Evolutionary conservation across 129 eudicot species (phyloP).

Genomic region (Chrysanthemum makinoi): DNA sequence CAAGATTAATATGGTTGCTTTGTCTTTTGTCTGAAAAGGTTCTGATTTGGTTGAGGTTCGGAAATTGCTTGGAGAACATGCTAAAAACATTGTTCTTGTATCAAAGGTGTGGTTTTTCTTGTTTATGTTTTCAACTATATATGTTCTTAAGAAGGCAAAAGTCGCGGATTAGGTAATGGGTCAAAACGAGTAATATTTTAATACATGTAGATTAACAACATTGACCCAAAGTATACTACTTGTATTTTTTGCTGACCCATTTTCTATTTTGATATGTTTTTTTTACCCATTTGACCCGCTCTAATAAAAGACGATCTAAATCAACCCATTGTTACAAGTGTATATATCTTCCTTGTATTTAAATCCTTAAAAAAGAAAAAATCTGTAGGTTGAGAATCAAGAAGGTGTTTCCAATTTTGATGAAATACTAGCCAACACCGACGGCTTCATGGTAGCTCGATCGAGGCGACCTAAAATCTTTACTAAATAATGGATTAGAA

Average conservation of each 20-base stretch:
- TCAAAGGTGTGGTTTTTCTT: conserved; percentile 29
- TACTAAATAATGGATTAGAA: too few species aligned
- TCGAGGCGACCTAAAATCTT: conserved; percentile 46
- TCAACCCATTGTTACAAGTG: background rate
- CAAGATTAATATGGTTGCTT: too few species aligned
- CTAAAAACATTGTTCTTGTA: conserved; percentile 36
- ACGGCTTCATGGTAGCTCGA: conserved; percentile 77
- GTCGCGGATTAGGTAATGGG: background rate
- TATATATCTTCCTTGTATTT: background rate
- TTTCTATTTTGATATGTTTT: background rate
- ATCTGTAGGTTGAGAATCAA: conserved; percentile 71
- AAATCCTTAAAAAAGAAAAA: background rate
- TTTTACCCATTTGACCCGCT: background rate
- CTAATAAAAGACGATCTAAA: background rate
- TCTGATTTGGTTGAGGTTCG: background rate
- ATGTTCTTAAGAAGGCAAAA: background rate
- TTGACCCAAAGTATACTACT: too few species aligned
- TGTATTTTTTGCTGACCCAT: background rate
- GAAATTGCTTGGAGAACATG: conserved; percentile 42
- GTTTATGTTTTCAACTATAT: background rate
- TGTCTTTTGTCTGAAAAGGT: too few species aligned
- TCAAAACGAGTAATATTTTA: background rate
- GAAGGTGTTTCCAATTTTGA: conserved; percentile 75
- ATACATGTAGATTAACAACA: background rate
- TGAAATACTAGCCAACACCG: conserved; percentile 61